phyloP scores from a whole-genome alignment of 2,329 filamentous ascomycete species.

The Talaromyces atroroseus region DNA sequence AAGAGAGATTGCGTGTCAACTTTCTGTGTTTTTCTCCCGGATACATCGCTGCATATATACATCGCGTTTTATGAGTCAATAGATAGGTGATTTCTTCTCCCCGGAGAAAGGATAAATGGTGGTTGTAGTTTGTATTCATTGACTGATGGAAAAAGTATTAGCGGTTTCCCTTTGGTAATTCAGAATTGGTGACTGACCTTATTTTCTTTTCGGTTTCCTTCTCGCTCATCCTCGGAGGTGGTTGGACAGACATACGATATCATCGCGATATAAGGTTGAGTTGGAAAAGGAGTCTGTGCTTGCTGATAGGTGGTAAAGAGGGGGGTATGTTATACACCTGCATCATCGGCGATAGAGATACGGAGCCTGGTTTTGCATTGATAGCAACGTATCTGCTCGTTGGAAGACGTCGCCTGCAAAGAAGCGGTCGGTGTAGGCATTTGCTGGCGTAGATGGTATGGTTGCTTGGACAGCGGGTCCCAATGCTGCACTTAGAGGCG shows the following conservation, averaged over 20 bases:
- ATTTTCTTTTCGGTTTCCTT: too few species aligned
- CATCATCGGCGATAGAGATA: constrained; percentile 37
- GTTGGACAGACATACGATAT: neutral
- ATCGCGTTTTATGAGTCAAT: neutral
- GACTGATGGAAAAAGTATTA: neutral
- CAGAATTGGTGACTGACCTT: neutral
- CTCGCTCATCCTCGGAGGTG: too few species aligned
- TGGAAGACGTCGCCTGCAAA: constrained; percentile 48
- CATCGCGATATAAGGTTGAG: neutral
- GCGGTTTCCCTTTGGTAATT: neutral
- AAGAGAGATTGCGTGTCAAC: too few species aligned
- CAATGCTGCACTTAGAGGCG: constrained; percentile 80
- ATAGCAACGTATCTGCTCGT: constrained; percentile 44
- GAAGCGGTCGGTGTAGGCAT: constrained; percentile 43
- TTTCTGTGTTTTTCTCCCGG: too few species aligned
- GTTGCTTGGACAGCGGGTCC: constrained; percentile 88
- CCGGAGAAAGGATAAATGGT: too few species aligned
- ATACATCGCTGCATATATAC: neutral
- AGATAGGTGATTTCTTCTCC: neutral
- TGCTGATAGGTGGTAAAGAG: neutral
- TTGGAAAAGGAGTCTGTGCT: too few species aligned
- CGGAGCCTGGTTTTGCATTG: constrained; percentile 38
- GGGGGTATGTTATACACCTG: neutral
- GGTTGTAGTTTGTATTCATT: too few species aligned
- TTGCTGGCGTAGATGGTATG: constrained; percentile 59